A percentile compares a stretch with the other conserved stretches of the same genome.
Conservation (phyloP, 345 rosid species). For the Toxicodendron radicans region DNA sequence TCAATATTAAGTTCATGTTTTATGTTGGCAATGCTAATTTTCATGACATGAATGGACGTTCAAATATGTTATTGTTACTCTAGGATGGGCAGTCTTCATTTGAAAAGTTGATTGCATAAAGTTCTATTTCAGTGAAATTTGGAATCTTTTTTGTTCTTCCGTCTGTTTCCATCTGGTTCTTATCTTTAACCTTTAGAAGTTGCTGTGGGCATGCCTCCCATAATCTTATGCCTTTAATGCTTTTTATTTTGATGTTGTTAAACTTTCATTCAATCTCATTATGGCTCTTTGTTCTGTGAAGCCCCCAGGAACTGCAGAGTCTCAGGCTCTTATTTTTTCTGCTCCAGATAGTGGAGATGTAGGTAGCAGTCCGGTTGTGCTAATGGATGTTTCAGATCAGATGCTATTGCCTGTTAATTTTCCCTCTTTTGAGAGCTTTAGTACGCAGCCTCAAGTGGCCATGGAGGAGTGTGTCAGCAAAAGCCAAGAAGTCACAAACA, state of each 20-base stretch:
- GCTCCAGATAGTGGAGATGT: constrained; percentile 80
- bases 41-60: neutral
- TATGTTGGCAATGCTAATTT: neutral
- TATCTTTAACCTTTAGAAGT: constrained; percentile 2
- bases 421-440: constrained; percentile 84
- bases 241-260: constrained; percentile 21
- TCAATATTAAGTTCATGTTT: neutral
- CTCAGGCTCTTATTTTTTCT: constrained; percentile 77
- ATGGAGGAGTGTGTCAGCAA: constrained; percentile 67
- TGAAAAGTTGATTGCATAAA: neutral
- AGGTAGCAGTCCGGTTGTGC: constrained; percentile 73
- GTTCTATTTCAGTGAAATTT: constrained; percentile 10
- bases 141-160: neutral
- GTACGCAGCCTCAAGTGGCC: constrained; percentile 49
- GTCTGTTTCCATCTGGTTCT: constrained; percentile 6
- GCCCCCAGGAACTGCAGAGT: constrained; percentile 99
- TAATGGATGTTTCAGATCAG: constrained; percentile 79
- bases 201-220: constrained; percentile 2
- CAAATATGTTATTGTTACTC: neutral
- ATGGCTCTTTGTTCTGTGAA: constrained; percentile 39
- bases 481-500: constrained; percentile 60
- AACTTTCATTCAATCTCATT: constrained; percentile 25
- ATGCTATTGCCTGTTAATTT: constrained; percentile 75
- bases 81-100: neutral
- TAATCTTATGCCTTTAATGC: constrained; percentile 5